Percentiles rank a stretch among this genome's conserved stretches.
phyloP scores from a whole-genome alignment of 306 rosid genomes.

The Dicorynia guianensis region DNA sequence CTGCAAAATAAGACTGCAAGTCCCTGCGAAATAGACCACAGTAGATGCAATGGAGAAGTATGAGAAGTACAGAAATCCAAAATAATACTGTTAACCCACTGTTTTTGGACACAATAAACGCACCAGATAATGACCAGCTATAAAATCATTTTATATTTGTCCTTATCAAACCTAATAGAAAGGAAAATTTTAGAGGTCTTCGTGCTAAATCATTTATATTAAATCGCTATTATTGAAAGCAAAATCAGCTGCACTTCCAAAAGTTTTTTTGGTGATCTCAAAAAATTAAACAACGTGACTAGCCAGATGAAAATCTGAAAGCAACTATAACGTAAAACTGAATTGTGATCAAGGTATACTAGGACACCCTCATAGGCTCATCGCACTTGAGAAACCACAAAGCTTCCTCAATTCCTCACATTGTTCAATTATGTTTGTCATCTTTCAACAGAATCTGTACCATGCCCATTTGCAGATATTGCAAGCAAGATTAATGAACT shows the following conservation, averaged over 20 bases:
- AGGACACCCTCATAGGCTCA: background rate
- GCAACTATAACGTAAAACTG: slow-evolving; percentile 2
- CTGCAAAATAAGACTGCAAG: slow-evolving; percentile 92
- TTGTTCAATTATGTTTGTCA: background rate
- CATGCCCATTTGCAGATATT: slow-evolving; percentile 9
- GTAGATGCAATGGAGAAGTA: slow-evolving; percentile 32
- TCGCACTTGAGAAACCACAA: slow-evolving; percentile 24
- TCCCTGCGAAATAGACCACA: slow-evolving; percentile 67
- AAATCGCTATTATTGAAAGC: slow-evolving; percentile 12
- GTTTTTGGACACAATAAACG: slow-evolving; percentile 1
- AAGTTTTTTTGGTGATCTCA: background rate
- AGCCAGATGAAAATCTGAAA: background rate
- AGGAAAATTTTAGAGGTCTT: background rate
- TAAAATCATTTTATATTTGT: background rate
- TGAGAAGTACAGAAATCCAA: slow-evolving; percentile 13
- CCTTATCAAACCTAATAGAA: too few relatives aligned
- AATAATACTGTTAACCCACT: slow-evolving; percentile 9
- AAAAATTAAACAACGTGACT: background rate
- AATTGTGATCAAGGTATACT: background rate
- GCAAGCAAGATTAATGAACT: slow-evolving; percentile 1
- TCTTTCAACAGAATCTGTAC: slow-evolving; percentile 7
- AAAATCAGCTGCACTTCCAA: slow-evolving; percentile 28
- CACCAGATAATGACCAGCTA: slow-evolving; percentile 24
- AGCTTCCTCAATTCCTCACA: slow-evolving; percentile 18
- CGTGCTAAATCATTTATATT: slow-evolving; percentile 8